Conservation (phyloP, 805 yeast genomes). For the Hanseniaspora valbyensis region DNA sequence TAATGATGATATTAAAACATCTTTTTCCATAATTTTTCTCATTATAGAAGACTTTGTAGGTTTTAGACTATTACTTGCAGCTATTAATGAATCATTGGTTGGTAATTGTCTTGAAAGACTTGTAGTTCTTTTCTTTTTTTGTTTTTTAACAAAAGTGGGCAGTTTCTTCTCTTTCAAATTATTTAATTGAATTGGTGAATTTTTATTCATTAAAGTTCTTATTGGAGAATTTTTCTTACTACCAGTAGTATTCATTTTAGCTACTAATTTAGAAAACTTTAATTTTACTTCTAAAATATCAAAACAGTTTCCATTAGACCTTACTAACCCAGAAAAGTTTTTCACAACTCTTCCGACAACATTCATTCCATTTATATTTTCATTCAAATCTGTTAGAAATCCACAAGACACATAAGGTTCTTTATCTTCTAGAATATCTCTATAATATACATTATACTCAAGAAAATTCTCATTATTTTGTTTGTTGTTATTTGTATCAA, state of each 20-base stretch:
- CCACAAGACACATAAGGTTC: conserved; percentile 31
- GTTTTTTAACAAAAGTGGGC: background rate
- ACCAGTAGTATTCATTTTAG: background rate
- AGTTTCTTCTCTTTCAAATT: background rate
- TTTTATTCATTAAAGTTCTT: conserved; percentile 3
- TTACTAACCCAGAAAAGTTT: conserved; percentile 28
- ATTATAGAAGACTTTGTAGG: conserved; percentile 6
- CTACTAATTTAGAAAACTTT: conserved; percentile 24
- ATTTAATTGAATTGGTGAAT: background rate
- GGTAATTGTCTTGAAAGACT: background rate
- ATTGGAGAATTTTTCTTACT: conserved; percentile 3
- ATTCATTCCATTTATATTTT: conserved; percentile 20
- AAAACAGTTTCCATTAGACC: conserved; percentile 17
- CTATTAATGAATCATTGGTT: background rate
- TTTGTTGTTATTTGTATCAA: conserved; percentile 9
- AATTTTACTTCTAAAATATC: conserved; percentile 29
- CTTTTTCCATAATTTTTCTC: conserved; percentile 15
- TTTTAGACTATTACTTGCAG: background rate
- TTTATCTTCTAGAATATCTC: conserved; percentile 28
- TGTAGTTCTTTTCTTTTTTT: background rate
- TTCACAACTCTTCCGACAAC: conserved; percentile 31
- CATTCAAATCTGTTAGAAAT: conserved; percentile 26
- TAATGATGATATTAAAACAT: background rate
- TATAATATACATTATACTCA: conserved; percentile 29
- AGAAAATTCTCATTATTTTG: background rate